A percentile compares a stretch with the other conserved stretches of the same genome.
Evolutionary conservation across 2,329 filamentous ascomycete species (phyloP).

Genomic region (Talaromyces sp.): DNA sequence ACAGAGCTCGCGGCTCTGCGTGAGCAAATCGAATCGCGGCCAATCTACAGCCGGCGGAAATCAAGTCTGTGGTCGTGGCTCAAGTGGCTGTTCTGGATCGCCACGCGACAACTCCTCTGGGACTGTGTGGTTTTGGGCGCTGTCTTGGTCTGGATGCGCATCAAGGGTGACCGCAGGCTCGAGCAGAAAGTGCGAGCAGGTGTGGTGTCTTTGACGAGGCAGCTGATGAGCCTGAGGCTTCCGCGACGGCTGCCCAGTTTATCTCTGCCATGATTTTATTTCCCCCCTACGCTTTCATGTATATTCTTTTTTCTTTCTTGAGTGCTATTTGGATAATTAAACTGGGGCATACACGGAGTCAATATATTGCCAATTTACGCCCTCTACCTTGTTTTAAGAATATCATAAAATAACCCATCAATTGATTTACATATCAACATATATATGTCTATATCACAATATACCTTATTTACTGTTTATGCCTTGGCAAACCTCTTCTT

Average conservation of each 20-base stretch:
- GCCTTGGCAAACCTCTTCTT: slow-evolving; percentile 36
- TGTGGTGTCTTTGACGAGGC: slow-evolving; percentile 29
- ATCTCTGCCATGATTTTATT: slow-evolving; percentile 1
- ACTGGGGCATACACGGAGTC: neutral
- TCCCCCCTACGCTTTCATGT: neutral
- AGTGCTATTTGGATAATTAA: neutral
- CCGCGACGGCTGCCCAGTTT: slow-evolving; percentile 4
- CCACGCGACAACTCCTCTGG: slow-evolving; percentile 67
- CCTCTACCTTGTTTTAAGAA: neutral
- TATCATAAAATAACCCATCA: neutral
- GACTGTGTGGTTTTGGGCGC: slow-evolving; percentile 56
- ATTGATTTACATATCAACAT: neutral
- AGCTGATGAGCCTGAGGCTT: slow-evolving; percentile 16
- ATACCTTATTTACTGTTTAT: neutral
- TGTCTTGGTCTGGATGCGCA: slow-evolving; percentile 37
- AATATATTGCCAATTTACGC: neutral
- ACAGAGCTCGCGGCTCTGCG: slow-evolving; percentile 87
- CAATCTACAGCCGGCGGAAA: slow-evolving; percentile 61
- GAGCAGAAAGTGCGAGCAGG: slow-evolving; percentile 33
- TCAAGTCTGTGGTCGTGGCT: slow-evolving; percentile 66
- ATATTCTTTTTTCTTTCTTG: neutral
- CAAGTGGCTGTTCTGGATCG: slow-evolving; percentile 64
- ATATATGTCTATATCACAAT: neutral
- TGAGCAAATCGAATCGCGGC: slow-evolving; percentile 78
- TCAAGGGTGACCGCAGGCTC: slow-evolving; percentile 39